These are phyloP conservation scores for Maudiozyma barnettii DNA, from an alignment of 805 yeast species.

Conservation along the genomic window DNA sequence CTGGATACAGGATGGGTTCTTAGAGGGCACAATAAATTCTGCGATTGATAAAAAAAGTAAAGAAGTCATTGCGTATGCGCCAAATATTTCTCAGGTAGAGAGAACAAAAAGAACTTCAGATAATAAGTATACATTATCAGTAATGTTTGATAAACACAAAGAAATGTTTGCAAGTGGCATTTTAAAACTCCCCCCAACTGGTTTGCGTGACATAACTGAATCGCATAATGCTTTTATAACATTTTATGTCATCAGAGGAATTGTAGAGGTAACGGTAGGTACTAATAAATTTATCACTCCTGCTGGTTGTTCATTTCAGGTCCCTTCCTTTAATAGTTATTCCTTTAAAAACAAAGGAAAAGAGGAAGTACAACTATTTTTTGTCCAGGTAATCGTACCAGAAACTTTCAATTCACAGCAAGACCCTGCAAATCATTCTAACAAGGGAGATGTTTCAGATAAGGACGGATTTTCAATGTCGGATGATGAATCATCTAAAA, in stretches of 20 bases:
- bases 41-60: constrained; percentile 16
- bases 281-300: constrained; percentile 50
- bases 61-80: constrained; percentile 51
- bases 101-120: constrained; percentile 33
- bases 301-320: constrained; percentile 68
- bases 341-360: constrained; percentile 56
- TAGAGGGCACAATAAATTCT: constrained; percentile 24
- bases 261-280: constrained; percentile 55
- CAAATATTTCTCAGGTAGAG: constrained; percentile 41
- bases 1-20: constrained; percentile 25
- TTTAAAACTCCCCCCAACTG: constrained; percentile 53
- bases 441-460: constrained; percentile 34
- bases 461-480: constrained; percentile 23
- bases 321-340: constrained; percentile 71
- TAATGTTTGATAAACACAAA: constrained; percentile 52
- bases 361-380: constrained; percentile 53
- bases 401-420: constrained; percentile 25
- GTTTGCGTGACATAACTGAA: constrained; percentile 54
- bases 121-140: constrained; percentile 52
- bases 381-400: constrained; percentile 51
- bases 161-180: constrained; percentile 68
- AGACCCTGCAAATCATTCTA: background rate
- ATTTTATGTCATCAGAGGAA: constrained; percentile 67
- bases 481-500: background rate
- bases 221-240: constrained; percentile 51